phyloP scores from a whole-genome alignment of 2,329 filamentous ascomycete genomes.

The Penicillium fuscoglaucum region DNA sequence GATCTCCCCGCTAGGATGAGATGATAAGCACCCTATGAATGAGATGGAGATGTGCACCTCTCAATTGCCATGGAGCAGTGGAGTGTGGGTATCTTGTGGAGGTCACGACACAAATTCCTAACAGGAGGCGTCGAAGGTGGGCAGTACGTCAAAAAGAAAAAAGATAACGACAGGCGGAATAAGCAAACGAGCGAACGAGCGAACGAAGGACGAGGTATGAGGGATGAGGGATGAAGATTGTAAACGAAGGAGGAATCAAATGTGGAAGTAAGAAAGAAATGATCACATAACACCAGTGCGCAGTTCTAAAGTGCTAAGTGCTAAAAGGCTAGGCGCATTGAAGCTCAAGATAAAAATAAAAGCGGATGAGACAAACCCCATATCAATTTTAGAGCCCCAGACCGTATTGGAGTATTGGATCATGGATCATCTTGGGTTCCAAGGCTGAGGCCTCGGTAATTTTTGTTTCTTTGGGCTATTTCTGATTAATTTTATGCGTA shows the following conservation, averaged over 20 bases:
- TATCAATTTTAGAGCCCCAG: constrained; percentile 8
- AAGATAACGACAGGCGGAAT: constrained; percentile 6
- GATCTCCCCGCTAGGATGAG: background rate
- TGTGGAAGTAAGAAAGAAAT: constrained; percentile 1
- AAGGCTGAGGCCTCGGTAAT: constrained; percentile 3
- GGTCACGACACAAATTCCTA: background rate
- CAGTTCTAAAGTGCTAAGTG: background rate
- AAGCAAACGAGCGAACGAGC: background rate
- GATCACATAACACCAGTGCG: constrained; percentile 1
- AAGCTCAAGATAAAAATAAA: constrained; percentile 14
- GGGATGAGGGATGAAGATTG: background rate
- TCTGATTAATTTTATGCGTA: background rate
- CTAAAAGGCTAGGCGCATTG: constrained; percentile 9
- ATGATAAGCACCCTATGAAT: background rate
- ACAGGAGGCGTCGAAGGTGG: background rate
- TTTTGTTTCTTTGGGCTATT: background rate
- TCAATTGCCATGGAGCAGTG: constrained; percentile 3
- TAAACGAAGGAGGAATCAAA: background rate
- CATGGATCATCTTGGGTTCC: background rate
- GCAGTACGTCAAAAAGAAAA: background rate
- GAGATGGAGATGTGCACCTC: background rate
- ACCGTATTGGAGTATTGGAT: background rate
- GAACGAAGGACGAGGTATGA: background rate
- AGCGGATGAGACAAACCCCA: constrained; percentile 11
- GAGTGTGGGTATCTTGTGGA: background rate